Percentiles rank a stretch among this genome's conserved stretches.
Evolutionary conservation across 495 filamentous ascomycete species (phyloP).

Genomic region (Recurvomyces mirabilis): DNA sequence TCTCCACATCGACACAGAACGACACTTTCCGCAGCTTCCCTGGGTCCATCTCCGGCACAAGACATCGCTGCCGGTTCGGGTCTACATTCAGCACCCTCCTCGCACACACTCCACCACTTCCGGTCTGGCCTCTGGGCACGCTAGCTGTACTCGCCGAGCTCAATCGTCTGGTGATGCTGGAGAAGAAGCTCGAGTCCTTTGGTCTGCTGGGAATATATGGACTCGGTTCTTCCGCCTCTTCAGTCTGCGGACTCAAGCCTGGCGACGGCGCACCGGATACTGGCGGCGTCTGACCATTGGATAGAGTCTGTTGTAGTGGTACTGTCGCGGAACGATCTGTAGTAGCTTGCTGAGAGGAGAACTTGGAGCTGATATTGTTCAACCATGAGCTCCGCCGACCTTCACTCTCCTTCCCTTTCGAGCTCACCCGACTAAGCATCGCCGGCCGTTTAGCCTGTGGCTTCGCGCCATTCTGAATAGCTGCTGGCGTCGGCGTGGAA

Average conservation of each 20-base stretch:
- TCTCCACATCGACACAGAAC: constrained; percentile 95
- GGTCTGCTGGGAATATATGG: constrained; percentile 60
- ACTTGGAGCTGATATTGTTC: constrained; percentile 82
- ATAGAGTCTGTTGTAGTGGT: constrained; percentile 13
- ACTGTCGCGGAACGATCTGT: constrained; percentile 20
- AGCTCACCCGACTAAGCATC: constrained; percentile 23
- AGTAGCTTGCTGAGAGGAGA: constrained; percentile 46
- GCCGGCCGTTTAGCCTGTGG: constrained; percentile 21
- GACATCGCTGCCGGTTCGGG: constrained; percentile 62
- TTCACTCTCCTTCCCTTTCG: constrained; percentile 31
- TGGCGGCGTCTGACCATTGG: constrained; percentile 4
- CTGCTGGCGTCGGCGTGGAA: constrained; percentile 16
- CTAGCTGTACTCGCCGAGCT: constrained; percentile 42
- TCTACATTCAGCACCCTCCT: constrained; percentile 80
- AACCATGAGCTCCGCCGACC: constrained; percentile 68
- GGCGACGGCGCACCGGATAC: background rate
- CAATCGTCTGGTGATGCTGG: constrained; percentile 67
- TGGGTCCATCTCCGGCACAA: constrained; percentile 66
- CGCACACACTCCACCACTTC: constrained; percentile 49
- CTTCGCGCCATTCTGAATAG: constrained; percentile 18
- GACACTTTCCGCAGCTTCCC: constrained; percentile 75
- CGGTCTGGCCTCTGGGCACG: constrained; percentile 31
- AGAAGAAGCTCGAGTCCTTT: constrained; percentile 57
- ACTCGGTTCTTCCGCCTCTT: constrained; percentile 37
- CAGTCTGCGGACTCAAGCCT: constrained; percentile 3